phyloP scores from a whole-genome alignment of 257 asterid species.

The Jasminum sambac region DNA sequence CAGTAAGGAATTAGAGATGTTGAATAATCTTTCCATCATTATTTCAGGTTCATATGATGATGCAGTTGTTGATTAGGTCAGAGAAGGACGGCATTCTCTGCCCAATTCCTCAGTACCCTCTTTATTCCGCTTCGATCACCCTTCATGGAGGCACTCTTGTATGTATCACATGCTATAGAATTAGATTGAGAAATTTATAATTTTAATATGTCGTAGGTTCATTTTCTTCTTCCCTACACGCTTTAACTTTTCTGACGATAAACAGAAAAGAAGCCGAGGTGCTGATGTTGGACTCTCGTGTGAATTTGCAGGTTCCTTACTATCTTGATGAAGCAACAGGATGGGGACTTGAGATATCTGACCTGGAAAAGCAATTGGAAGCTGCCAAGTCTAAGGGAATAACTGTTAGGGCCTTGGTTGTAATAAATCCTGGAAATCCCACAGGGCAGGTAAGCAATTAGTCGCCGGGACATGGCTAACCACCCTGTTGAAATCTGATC shows the following conservation, averaged over 20 bases:
- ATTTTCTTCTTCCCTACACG: not conserved
- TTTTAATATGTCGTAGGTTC: not conserved
- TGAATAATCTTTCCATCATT: not conserved
- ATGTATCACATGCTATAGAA: slow-evolving; percentile 25
- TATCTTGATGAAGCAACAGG: slow-evolving; percentile 95
- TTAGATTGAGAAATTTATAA: not conserved
- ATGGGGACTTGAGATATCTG: slow-evolving; percentile 89
- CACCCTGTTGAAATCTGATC: not conserved
- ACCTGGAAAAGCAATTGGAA: slow-evolving; percentile 79
- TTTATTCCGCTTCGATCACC: slow-evolving; percentile 77
- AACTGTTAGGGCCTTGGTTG: slow-evolving; percentile 82
- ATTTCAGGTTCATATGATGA: slow-evolving; percentile 97
- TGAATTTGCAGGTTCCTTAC: slow-evolving; percentile 73
- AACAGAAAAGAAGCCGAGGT: not conserved
- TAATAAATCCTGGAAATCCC: slow-evolving; percentile 98
- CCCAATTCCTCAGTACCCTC: slow-evolving; percentile 99
- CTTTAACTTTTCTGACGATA: not conserved
- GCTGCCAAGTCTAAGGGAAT: slow-evolving; percentile 75
- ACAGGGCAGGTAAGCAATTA: slow-evolving; percentile 77
- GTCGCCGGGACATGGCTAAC: not conserved
- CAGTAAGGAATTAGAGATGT: not conserved
- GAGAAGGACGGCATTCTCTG: slow-evolving; percentile 90
- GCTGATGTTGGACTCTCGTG: slow-evolving; percentile 22
- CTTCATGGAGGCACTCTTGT: slow-evolving; percentile 98
- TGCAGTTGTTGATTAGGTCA: slow-evolving; percentile 83